Base-by-base conservation (phyloP, 2,329 filamentous ascomycete species). In the Onygenales sp. region DNA sequence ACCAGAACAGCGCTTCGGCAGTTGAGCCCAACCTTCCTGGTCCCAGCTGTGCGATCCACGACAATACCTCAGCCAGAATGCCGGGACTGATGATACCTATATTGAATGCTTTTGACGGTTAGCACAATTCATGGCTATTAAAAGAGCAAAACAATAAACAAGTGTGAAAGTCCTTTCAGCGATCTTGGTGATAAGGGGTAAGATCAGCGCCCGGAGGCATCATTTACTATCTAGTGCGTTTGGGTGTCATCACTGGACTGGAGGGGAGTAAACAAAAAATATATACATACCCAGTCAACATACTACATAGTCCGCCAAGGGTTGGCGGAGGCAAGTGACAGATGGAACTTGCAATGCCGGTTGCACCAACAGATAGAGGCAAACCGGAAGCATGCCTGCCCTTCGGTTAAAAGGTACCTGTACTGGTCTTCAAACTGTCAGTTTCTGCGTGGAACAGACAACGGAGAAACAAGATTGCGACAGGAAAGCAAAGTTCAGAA, bases 141-240 rank as follows among this genome's bases (percentile, higher is more conserved):
- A 41, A 21, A 3, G 13, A n/a, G 17, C n/a, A 9, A 7, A 49
- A 9, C 14, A 39, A 17, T 8, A 7, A 2, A 31, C 6, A 14
- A 41, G 13, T 6, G 9, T 39, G 36, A 8, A 59, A 57, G 55
- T 64, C 74, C 78, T 79, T 27, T 84, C 81, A 83, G 81, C 80
- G 81, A 84, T 84, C 81, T 84, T 84, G 81, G 81, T 84, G 79
- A 27, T 77, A 76, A 69, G 75, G 69, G 67, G 65, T 65, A 74
- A 76, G 73, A 76, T 82, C 80, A 83, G 75, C 61, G 73, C 75
- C 74, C 69, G 63, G 66, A 76, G 72, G 76, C 70, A 73, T 84
- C 80, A 82, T 74, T 70, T 83, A 83, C 81, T 83, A 83, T 85
- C 82, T 85, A 85, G 78, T 76, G 77, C 76, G 71, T 76, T 70